Evolutionary conservation across 805 yeast species (phyloP).

Genomic region (Metschnikowia picachoensis): DNA sequence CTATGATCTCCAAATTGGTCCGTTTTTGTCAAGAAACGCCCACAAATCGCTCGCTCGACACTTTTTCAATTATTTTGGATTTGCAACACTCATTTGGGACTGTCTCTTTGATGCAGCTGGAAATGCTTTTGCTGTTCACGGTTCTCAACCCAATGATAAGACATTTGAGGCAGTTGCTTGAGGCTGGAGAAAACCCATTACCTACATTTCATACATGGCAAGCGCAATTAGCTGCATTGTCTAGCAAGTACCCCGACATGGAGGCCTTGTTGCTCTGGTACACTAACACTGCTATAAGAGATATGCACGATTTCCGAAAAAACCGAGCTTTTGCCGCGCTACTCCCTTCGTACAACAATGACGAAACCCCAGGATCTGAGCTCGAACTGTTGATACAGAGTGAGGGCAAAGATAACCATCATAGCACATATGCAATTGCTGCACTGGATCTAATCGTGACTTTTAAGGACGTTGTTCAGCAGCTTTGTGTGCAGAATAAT

Average conservation of each 20-base stretch:
- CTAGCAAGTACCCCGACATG: neutral
- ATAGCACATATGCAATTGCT: slow-evolving; percentile 37
- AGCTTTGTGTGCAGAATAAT: slow-evolving; percentile 51
- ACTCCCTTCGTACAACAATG: slow-evolving; percentile 3
- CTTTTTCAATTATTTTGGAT: neutral
- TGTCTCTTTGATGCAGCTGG: slow-evolving; percentile 8
- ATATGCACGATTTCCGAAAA: neutral
- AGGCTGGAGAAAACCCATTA: neutral
- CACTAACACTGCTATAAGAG: slow-evolving; percentile 3
- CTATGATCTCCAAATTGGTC: neutral
- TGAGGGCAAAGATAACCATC: neutral
- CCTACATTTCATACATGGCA: slow-evolving; percentile 30
- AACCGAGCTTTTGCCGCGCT: neutral
- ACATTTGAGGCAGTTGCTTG: neutral
- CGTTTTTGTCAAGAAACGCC: neutral
- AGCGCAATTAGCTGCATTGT: slow-evolving; percentile 1
- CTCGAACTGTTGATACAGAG: neutral
- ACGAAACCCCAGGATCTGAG: neutral
- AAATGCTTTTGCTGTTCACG: slow-evolving; percentile 26
- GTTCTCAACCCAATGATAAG: slow-evolving; percentile 35
- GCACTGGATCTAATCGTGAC: slow-evolving; percentile 41
- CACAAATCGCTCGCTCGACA: neutral
- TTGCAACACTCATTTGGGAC: neutral
- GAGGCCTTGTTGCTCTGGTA: slow-evolving; percentile 10
- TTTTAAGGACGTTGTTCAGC: slow-evolving; percentile 63